Conservation (phyloP, 345 rosid species). For the Hypericum androsaemum region DNA sequence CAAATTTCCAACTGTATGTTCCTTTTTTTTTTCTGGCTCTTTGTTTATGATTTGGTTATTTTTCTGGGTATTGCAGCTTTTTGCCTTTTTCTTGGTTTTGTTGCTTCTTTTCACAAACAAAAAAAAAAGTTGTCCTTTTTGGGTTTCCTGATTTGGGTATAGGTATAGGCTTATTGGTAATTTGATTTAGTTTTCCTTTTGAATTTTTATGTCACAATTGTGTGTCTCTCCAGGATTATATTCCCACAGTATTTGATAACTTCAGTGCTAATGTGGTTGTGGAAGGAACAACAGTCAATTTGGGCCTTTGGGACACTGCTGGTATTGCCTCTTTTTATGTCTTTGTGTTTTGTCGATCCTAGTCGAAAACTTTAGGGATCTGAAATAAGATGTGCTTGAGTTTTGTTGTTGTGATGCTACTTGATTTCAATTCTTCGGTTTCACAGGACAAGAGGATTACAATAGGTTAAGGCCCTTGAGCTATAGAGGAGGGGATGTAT, state of each 20-base stretch:
- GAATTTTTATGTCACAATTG: slow-evolving; percentile 6
- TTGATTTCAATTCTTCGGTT: background rate
- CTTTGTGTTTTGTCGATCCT: background rate
- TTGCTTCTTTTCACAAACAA: background rate
- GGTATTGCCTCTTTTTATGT: slow-evolving; percentile 35
- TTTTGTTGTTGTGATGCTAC: background rate
- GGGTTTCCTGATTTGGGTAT: slow-evolving; percentile 3
- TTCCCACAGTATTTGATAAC: slow-evolving; percentile 94
- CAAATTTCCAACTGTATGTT: slow-evolving; percentile 74
- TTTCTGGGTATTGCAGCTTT: slow-evolving; percentile 41
- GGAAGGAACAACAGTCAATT: slow-evolving; percentile 86
- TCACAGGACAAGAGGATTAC: slow-evolving; percentile 90
- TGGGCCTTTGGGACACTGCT: slow-evolving; percentile 99
- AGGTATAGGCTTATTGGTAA: slow-evolving; percentile 4
- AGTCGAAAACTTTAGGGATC: background rate
- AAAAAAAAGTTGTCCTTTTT: background rate
- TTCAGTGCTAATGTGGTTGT: slow-evolving; percentile 95
- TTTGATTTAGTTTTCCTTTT: background rate
- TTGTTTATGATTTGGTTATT: background rate
- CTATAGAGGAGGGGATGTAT: slow-evolving; percentile 94
- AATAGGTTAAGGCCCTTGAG: slow-evolving; percentile 95
- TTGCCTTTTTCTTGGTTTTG: slow-evolving; percentile 11
- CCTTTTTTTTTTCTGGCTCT: background rate
- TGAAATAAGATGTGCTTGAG: no score
- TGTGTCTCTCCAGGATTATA: slow-evolving; percentile 61